Conservation (phyloP, 2,329 filamentous ascomycete genomes). For the Nigrospora osmanthi region DNA sequence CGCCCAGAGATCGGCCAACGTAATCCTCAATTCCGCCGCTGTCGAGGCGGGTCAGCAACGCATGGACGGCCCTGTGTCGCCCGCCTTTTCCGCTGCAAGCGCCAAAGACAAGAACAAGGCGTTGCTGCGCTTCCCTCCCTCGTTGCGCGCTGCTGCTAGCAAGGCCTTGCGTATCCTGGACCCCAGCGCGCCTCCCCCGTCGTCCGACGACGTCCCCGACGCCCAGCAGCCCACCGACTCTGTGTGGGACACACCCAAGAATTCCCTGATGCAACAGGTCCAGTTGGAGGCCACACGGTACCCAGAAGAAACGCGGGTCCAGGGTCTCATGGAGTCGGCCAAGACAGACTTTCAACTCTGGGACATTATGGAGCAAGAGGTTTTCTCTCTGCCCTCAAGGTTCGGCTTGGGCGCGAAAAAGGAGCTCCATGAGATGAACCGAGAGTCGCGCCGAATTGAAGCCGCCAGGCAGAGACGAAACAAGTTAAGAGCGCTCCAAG, state of each 20-base stretch:
- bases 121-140: conserved; percentile 30
- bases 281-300: conserved; percentile 31
- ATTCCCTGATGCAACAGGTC: conserved; percentile 13
- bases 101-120: conserved; percentile 24
- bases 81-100: conserved; percentile 10
- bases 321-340: conserved; percentile 44
- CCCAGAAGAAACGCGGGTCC: conserved; percentile 44
- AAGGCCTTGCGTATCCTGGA: conserved; percentile 27
- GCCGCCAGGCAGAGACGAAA: conserved; percentile 1
- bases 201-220: background rate
- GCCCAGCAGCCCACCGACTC: conserved; percentile 3
- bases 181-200: conserved; percentile 2
- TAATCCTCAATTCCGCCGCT: conserved; percentile 20
- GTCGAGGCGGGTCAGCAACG: conserved; percentile 11
- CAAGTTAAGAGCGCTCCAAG: background rate
- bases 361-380: conserved; percentile 56
- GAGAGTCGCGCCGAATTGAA: background rate
- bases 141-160: conserved; percentile 29
- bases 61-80: conserved; percentile 6
- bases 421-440: background rate
- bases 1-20: conserved; percentile 12
- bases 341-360: conserved; percentile 58
- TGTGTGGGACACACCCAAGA: conserved; percentile 12
- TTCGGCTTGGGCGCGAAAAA: conserved; percentile 38
- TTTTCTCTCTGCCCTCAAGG: conserved; percentile 52